Evolutionary conservation across 768 basidiomycete genomes (phyloP).

Genomic region (Auricularia cornea): DNA sequence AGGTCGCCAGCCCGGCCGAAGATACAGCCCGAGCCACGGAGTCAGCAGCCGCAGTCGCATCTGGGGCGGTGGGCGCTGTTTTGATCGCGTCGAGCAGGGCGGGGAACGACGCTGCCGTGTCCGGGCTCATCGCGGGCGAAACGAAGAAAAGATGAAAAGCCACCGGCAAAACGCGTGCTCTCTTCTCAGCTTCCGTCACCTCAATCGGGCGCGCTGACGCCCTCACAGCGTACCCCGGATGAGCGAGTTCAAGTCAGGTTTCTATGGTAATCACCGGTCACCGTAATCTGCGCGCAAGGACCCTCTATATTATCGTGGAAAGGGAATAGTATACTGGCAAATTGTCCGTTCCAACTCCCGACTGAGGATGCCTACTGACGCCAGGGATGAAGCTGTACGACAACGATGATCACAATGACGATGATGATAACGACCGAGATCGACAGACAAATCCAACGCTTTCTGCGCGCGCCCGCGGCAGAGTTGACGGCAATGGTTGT

Average conservation of each 20-base stretch:
- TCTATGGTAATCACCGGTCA: too few relatives aligned
- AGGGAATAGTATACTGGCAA: too few relatives aligned
- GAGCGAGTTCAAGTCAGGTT: too few relatives aligned
- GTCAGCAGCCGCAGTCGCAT: constrained; percentile 80
- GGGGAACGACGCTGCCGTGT: background rate
- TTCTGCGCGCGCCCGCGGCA: constrained; percentile 32
- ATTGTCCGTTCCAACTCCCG: too few relatives aligned
- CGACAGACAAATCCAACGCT: constrained; percentile 36
- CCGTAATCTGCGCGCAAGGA: too few relatives aligned
- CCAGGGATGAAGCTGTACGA: background rate
- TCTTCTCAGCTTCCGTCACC: too few relatives aligned
- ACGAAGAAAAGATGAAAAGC: too few relatives aligned
- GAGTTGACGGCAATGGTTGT: constrained; percentile 33
- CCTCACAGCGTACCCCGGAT: too few relatives aligned
- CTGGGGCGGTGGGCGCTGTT: constrained; percentile 60
- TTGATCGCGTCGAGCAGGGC: constrained; percentile 37
- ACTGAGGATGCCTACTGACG: background rate
- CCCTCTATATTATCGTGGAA: too few relatives aligned
- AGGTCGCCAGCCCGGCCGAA: constrained; percentile 51
- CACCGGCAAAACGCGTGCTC: too few relatives aligned
- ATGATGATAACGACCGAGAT: constrained; percentile 17
- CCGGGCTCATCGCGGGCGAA: too few relatives aligned
- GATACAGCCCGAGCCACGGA: constrained; percentile 64
- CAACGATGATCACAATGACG: background rate
- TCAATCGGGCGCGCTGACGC: too few relatives aligned